phyloP scores from a whole-genome alignment of 768 basidiomycete genomes.

The Mycena venus region DNA sequence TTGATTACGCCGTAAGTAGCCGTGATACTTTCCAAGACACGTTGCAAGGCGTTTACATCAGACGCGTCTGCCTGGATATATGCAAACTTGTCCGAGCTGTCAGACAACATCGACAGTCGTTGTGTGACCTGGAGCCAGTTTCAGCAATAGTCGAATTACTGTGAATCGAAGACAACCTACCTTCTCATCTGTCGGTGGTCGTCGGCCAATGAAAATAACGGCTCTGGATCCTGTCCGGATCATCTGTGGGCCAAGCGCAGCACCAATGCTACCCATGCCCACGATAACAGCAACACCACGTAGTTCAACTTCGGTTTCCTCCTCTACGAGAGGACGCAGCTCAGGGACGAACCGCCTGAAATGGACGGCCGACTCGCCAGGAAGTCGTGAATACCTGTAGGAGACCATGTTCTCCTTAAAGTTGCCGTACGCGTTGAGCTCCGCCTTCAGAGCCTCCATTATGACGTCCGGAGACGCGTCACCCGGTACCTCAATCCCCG shows the following conservation, averaged over 20 bases:
- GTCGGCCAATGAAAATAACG: slow-evolving; percentile 39
- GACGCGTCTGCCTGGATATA: slow-evolving; percentile 46
- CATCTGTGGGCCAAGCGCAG: slow-evolving; percentile 40
- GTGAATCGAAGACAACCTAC: slow-evolving; percentile 25
- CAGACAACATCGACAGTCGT: slow-evolving; percentile 1
- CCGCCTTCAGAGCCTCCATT: not conserved
- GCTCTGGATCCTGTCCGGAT: slow-evolving; percentile 37
- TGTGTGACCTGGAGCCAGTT: slow-evolving; percentile 34
- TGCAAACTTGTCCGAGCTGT: slow-evolving; percentile 21
- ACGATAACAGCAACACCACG: slow-evolving; percentile 46
- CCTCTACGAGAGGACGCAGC: slow-evolving; percentile 31
- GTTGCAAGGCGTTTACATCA: slow-evolving; percentile 38
- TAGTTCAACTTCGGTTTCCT: slow-evolving; percentile 9
- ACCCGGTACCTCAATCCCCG: slow-evolving; percentile 9
- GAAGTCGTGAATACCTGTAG: not conserved
- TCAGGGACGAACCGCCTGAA: slow-evolving; percentile 42
- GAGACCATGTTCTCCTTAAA: slow-evolving; percentile 12
- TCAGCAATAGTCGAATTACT: not conserved
- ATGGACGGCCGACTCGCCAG: not conserved
- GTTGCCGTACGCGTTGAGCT: not conserved
- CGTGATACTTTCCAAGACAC: slow-evolving; percentile 36
- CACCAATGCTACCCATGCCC: slow-evolving; percentile 50
- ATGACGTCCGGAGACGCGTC: not conserved
- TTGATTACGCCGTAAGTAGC: slow-evolving; percentile 38
- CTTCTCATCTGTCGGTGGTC: slow-evolving; percentile 32